phyloP scores from a whole-genome alignment of 1,284 basidiomycete genomes.

The Apiotrichum gracile region DNA sequence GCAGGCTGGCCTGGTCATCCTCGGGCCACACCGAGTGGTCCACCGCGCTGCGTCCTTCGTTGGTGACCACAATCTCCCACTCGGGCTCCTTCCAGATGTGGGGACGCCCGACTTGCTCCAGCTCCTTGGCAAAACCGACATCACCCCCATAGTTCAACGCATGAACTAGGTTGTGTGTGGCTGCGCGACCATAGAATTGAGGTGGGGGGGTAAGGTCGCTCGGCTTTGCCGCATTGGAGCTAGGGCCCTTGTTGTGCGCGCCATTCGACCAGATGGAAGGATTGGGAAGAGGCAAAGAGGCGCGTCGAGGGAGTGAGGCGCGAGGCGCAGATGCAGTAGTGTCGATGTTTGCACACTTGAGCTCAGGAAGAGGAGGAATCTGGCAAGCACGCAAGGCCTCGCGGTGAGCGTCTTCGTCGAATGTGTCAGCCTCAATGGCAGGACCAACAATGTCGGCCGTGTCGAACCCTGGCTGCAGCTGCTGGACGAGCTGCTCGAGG shows the following conservation, averaged over 20 bases:
- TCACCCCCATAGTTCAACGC: slow-evolving; percentile 52
- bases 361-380: slow-evolving; percentile 30
- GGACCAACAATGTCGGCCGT: slow-evolving; percentile 64
- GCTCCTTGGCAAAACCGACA: slow-evolving; percentile 17
- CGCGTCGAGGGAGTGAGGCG: not conserved
- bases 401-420: slow-evolving; percentile 51
- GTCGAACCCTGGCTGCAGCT: slow-evolving; percentile 65
- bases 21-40: slow-evolving; percentile 40
- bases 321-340: not conserved
- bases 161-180: slow-evolving; percentile 59
- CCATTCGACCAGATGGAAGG: not conserved
- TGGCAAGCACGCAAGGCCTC: slow-evolving; percentile 19
- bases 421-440: slow-evolving; percentile 61
- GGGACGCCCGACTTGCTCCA: slow-evolving; percentile 24
- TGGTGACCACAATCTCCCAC: slow-evolving; percentile 39
- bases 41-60: slow-evolving; percentile 24
- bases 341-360: slow-evolving; percentile 16
- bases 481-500: slow-evolving; percentile 58
- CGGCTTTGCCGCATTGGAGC: slow-evolving; percentile 8
- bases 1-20: slow-evolving; percentile 55
- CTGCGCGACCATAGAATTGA: slow-evolving; percentile 66
- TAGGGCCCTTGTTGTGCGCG: not conserved
- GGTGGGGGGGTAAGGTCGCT: slow-evolving; percentile 25
- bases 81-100: slow-evolving; percentile 39
- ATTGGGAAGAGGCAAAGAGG: not conserved